A percentile compares a stretch with the other conserved stretches of the same genome.
These are phyloP conservation scores for Lentinula lateritia DNA, from an alignment of 768 basidiomycete species.

Conservation along the genomic window DNA sequence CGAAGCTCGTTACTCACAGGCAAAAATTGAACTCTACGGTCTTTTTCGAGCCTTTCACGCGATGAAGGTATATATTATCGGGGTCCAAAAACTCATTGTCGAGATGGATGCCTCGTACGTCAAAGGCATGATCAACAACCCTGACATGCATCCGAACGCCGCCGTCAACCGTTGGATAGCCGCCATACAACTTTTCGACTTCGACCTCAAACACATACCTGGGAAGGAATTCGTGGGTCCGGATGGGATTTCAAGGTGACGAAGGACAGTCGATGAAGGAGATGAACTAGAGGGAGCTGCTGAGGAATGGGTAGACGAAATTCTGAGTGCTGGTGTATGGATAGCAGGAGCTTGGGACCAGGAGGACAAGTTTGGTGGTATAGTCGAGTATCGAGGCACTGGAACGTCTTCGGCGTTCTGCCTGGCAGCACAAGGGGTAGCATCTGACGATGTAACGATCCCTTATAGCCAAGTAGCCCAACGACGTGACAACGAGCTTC, in stretches of 20 bases:
- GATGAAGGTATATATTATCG: not conserved
- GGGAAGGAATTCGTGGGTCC: constrained; percentile 3
- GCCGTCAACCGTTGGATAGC: not conserved
- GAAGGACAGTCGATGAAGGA: no score
- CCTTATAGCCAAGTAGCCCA: not conserved
- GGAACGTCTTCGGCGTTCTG: not conserved
- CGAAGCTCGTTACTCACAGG: constrained; percentile 15
- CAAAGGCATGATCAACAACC: not conserved
- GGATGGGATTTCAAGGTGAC: no score
- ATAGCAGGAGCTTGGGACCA: not conserved
- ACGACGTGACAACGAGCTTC: not conserved
- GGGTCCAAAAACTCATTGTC: not conserved
- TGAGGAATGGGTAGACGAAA: not conserved
- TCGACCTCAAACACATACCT: constrained; percentile 27
- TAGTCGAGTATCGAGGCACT: not conserved
- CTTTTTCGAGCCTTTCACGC: constrained; percentile 26
- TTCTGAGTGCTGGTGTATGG: not conserved
- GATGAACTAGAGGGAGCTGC: no score
- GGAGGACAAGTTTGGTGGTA: not conserved
- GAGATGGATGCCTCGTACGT: no score
- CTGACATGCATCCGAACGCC: not conserved
- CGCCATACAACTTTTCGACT: constrained; percentile 12
- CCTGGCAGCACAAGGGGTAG: not conserved
- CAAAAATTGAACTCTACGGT: constrained; percentile 21
- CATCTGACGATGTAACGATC: not conserved